Percentiles rank a stretch among this genome's conserved stretches.
Conservation (phyloP, 371 early-diverging fungal genomes). For the Circinella umbellata region DNA sequence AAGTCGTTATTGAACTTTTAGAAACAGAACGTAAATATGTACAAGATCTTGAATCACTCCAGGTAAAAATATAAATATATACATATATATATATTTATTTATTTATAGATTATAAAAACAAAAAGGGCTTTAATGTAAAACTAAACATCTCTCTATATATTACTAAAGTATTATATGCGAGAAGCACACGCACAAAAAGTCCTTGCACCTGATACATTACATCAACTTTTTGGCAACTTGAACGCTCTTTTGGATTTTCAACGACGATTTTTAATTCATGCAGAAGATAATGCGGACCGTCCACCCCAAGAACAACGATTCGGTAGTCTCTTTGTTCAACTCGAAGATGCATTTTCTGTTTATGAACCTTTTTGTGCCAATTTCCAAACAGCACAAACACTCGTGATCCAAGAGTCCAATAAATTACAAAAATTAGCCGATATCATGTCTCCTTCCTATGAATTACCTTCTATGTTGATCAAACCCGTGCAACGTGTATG, state of each 20-base stretch:
- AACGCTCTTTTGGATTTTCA: constrained; percentile 96
- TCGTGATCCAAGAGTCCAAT: constrained; percentile 48
- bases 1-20: constrained; percentile 66
- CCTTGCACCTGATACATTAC: constrained; percentile 75
- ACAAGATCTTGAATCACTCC: constrained; percentile 76
- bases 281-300: constrained; percentile 82
- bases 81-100: too few species aligned
- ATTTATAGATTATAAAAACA: too few species aligned
- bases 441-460: constrained; percentile 83
- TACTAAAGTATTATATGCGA: constrained; percentile 47
- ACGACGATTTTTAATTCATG: constrained; percentile 87
- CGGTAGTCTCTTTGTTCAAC: constrained; percentile 78
- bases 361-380: constrained; percentile 96
- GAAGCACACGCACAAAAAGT: constrained; percentile 61
- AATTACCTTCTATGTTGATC: constrained; percentile 90
- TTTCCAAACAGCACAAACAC: constrained; percentile 74
- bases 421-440: constrained; percentile 60
- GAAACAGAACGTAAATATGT: constrained; percentile 38
- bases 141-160: not conserved
- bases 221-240: constrained; percentile 89
- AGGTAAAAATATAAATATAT: too few species aligned
- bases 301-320: constrained; percentile 83
- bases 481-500: constrained; percentile 97
- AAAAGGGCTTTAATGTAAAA: too few species aligned
- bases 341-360: constrained; percentile 85